phyloP scores from a whole-genome alignment of 495 filamentous ascomycete species.

The Elaphomyces granulatus region DNA sequence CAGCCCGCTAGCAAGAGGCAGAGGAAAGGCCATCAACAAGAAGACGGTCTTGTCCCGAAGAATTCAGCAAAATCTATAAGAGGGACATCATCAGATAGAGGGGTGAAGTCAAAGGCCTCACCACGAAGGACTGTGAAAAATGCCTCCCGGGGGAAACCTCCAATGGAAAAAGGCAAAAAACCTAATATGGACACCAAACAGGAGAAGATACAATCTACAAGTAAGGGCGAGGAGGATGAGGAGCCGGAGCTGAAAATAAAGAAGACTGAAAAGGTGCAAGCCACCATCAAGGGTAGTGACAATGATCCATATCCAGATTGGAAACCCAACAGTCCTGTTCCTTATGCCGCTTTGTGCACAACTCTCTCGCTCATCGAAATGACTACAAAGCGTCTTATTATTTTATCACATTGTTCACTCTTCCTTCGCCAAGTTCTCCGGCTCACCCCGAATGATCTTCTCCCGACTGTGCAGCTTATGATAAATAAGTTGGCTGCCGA shows the following conservation, averaged over 20 bases:
- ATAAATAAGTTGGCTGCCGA: conserved; percentile 96
- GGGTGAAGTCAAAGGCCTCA: conserved; percentile 10
- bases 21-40: conserved; percentile 18
- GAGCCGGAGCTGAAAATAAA: conserved; percentile 64
- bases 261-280: conserved; percentile 71
- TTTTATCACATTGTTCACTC: conserved; percentile 72
- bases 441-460: conserved; percentile 74
- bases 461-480: conserved; percentile 85
- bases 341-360: conserved; percentile 86
- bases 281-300: conserved; percentile 44
- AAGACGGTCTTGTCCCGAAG: conserved; percentile 14
- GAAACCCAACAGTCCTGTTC: conserved; percentile 74
- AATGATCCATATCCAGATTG: conserved; percentile 91
- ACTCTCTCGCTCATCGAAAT: conserved; percentile 90
- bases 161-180: conserved; percentile 20
- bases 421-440: conserved; percentile 89
- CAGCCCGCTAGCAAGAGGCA: conserved; percentile 35
- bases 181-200: conserved; percentile 25
- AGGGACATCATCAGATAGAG: conserved; percentile 7
- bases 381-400: conserved; percentile 79
- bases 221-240: conserved; percentile 52
- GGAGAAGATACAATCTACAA: conserved; percentile 34
- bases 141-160: conserved; percentile 22
- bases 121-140: conserved; percentile 18
- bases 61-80: conserved; percentile 14